A percentile compares a stretch with the other conserved stretches of the same genome.
These are phyloP conservation scores for Phlebiopsis gigantea DNA, from an alignment of 768 basidiomycete genomes.

Conservation along the genomic window DNA sequence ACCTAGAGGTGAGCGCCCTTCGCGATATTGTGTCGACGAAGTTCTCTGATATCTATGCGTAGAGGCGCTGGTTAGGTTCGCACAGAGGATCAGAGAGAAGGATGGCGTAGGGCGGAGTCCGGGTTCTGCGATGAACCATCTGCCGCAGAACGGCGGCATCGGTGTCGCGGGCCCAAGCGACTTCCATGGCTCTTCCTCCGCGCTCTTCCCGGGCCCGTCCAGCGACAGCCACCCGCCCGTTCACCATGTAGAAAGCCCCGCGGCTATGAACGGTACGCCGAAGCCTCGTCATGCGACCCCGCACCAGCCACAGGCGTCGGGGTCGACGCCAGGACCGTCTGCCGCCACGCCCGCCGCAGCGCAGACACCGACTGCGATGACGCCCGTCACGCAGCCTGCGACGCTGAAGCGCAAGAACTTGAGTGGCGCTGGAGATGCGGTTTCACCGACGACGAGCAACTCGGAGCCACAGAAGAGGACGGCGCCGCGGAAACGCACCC, in stretches of 20 bases:
- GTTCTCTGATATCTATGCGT: constrained; percentile 1
- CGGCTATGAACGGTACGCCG: constrained; percentile 35
- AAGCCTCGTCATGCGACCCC: constrained; percentile 62
- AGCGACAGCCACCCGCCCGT: background rate
- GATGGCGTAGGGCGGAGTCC: constrained; percentile 10
- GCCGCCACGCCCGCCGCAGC: constrained; percentile 26
- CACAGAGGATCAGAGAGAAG: constrained; percentile 33
- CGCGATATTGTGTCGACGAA: constrained; percentile 5
- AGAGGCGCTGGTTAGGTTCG: constrained; percentile 42
- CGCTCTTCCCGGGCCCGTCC: constrained; percentile 3
- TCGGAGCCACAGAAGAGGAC: constrained; percentile 46
- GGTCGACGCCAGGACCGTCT: constrained; percentile 19
- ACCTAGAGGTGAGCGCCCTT: constrained; percentile 53
- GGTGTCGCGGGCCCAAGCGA: background rate
- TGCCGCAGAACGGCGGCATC: background rate
- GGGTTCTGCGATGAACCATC: background rate
- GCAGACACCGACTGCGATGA: constrained; percentile 21
- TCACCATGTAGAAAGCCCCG: constrained; percentile 49
- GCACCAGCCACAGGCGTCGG: constrained; percentile 27
- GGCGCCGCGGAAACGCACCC: constrained; percentile 46
- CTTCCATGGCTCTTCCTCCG: constrained; percentile 1
- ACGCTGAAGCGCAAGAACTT: constrained; percentile 26
- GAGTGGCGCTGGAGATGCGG: constrained; percentile 29
- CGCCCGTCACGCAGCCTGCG: constrained; percentile 24
- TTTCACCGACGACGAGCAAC: constrained; percentile 48